Conservation (phyloP, 768 basidiomycete genomes). For the Tylopilus subfusipes region DNA sequence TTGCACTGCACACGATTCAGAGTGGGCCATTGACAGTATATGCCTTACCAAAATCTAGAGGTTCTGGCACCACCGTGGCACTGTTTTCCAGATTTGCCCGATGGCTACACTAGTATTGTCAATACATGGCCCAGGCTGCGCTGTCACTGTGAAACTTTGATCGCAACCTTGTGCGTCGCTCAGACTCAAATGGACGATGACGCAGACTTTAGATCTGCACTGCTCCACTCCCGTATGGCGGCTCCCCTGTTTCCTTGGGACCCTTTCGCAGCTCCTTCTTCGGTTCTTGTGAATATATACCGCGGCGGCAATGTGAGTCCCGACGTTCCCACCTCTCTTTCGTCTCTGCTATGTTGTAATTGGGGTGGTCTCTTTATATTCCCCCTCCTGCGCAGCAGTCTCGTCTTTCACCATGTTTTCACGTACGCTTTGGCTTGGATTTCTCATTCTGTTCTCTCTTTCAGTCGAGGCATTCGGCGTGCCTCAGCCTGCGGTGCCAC, state of each 20-base stretch:
- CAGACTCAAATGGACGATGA: too few relatives aligned
- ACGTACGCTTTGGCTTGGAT: conserved; percentile 1
- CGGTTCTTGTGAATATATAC: not conserved
- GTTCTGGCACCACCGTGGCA: too few relatives aligned
- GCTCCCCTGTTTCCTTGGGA: not conserved
- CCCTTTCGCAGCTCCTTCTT: not conserved
- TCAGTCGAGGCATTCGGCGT: conserved; percentile 10
- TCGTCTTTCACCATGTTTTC: conserved; percentile 8
- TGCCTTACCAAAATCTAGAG: too few relatives aligned
- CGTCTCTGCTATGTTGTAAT: not conserved
- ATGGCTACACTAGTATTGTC: too few relatives aligned
- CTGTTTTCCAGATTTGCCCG: too few relatives aligned
- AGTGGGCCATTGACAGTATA: too few relatives aligned
- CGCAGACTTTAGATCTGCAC: not conserved
- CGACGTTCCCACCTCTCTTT: not conserved
- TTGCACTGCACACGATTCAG: too few relatives aligned
- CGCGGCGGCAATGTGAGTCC: too few relatives aligned
- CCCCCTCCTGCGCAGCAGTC: conserved; percentile 1
- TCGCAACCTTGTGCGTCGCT: too few relatives aligned
- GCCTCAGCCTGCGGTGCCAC: conserved; percentile 3
- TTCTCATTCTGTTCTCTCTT: conserved; percentile 11
- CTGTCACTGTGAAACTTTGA: too few relatives aligned
- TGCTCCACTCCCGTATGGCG: not conserved
- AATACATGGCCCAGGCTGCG: too few relatives aligned
- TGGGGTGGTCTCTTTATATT: too few relatives aligned